Evolutionary conservation across 2,329 filamentous ascomycete species (phyloP), one percentile per base, ranked within the genome.

Genomic region (Pseudocercospora crystallina): DNA sequence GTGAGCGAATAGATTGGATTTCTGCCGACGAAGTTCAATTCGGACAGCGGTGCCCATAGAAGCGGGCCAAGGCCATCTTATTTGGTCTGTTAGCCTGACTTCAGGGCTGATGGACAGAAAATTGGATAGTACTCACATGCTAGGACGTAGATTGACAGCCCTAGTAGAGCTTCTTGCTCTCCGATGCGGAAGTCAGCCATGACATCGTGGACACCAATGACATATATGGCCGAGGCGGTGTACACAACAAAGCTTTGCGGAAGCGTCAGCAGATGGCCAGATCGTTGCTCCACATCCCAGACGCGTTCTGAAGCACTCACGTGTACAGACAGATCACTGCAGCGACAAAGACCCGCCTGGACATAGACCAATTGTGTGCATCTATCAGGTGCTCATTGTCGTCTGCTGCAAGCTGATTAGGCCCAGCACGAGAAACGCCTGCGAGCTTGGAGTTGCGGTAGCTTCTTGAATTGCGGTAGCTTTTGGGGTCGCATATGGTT

Each of bases 11-110:
- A 57, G 12, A 51, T 37, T 10, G 54, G 44, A 31, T 49, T 51
- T 12, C 55, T 39, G 9, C 55, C 53, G 8, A 56, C 45, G 15
- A 37, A 51, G 4, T 32, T 42, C n/a, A 56, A n/a, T 26, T 58
- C 55, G 10, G 31, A 43, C 12, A 56, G 20, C 8, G 55, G 55
- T 5, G 49, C 35, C 41, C 41, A 53, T 30, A 58, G 41, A 29
- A 58, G 42, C 5, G 55, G 55, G 15, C 55, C 55, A 1, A 58
- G 12, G 3, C 55, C 49, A 34, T 50, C n/a, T n/a, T n/a, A n/a
- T n/a, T n/a, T n/a, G n/a, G n/a, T n/a, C n/a, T n/a, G n/a, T n/a
- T n/a, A 78, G n/a, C n/a, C n/a, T n/a, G n/a, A n/a, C n/a, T n/a
- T n/a, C n/a, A n/a, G n/a, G n/a, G n/a, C n/a, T n/a, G n/a, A n/a